Base-by-base conservation (phyloP, 768 basidiomycete species). In the Tylopilus rubrobrunneus region DNA sequence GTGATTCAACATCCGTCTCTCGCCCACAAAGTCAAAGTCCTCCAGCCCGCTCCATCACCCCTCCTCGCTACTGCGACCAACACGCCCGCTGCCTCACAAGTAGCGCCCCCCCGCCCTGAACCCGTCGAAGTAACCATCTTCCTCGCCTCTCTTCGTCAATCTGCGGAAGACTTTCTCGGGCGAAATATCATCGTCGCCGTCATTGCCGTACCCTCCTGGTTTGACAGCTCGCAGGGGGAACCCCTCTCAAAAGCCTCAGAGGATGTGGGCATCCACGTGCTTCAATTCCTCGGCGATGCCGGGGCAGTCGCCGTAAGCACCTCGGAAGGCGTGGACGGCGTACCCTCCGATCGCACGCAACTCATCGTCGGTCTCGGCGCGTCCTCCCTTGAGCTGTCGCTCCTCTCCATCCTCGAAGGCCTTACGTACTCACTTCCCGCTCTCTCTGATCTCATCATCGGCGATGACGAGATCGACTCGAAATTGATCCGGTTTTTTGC, bases 151-250 rank as follows among this genome's bases (percentile, higher is more conserved):
- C 83, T 99, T 33, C 72, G 92, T 56, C 78, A 88, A 57, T 94
- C 91, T 36, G 96, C 95, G 7, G 82, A 86, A 60, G 92, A 94
- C 67, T 98, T 95, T 72, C 80, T 98, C 12, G 92, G 93, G 12
- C 85, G 82, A 65, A 79, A 82, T 28, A 76, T 91, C 34, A 73
- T 82, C 42, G 89, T 89, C 40, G 89, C 90, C 23, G 96, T 98
- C 53, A 82, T 98, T 67, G 83, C 85, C 50, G 79, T 89, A 7
- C 93, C 96, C 0, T 69, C 85, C 2, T 86, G 79, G 72, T 97
- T 95, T 69, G 77, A 82, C 27, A 75, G 81, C 8, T 68, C 70
- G 2, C 91, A 94, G 71, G 78, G 79, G 56, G 77, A 74, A 5
- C 92, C 91, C 0, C 76, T 98, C 19, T 76, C 79, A 57, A 76